Percentiles rank a stretch among this genome's conserved stretches.
These are phyloP conservation scores for Litchi chinensis DNA, from an alignment of 345 rosid species.

Conservation along the genomic window DNA sequence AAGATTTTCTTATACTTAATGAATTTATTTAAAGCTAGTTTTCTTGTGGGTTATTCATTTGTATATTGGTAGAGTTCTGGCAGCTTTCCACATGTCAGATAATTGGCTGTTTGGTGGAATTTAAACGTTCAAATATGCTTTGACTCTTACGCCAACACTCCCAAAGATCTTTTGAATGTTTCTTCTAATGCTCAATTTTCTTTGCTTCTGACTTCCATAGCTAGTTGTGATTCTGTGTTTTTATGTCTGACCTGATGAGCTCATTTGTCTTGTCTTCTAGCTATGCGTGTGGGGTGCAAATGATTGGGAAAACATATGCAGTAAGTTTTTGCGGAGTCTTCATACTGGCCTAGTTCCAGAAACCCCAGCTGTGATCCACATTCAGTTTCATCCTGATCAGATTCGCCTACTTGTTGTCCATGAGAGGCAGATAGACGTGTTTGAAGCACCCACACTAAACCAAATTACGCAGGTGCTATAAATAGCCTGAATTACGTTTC, in stretches of 20 bases:
- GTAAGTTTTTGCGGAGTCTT: conserved; percentile 7
- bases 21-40: neutral
- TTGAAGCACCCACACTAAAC: conserved; percentile 15
- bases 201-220: conserved; percentile 1
- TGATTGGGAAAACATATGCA: conserved; percentile 14
- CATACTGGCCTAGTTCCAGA: conserved; percentile 12
- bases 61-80: neutral
- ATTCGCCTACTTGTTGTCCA: conserved; percentile 17
- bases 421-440: conserved; percentile 14
- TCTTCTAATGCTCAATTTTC: neutral
- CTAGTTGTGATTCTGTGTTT: neutral
- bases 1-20: neutral
- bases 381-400: conserved; percentile 23
- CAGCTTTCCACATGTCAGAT: neutral
- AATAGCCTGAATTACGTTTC: neutral
- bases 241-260: neutral
- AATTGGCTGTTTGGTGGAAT: neutral
- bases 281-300: conserved; percentile 21
- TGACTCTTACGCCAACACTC: too few species aligned
- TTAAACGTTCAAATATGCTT: neutral
- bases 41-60: neutral
- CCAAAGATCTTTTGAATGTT: neutral
- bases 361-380: conserved; percentile 7
- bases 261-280: neutral
- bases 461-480: conserved; percentile 13